phyloP scores from a whole-genome alignment of 495 filamentous ascomycete species.

The Daldinia vernicosa region DNA sequence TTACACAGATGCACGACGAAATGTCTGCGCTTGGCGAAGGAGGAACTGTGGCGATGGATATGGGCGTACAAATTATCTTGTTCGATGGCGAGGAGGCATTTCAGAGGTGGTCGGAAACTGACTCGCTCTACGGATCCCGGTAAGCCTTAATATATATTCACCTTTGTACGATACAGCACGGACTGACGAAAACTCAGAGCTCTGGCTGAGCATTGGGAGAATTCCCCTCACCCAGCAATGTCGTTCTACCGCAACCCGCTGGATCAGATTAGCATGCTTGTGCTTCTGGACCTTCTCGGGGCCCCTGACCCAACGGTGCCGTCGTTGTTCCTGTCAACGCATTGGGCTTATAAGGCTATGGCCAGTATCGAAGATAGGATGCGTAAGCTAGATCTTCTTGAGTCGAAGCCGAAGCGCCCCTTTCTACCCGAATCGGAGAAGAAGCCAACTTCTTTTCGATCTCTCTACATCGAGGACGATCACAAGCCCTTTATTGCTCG shows the following conservation, averaged over 20 bases:
- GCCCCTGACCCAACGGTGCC: slow-evolving; percentile 72
- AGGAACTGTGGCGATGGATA: slow-evolving; percentile 70
- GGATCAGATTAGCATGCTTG: slow-evolving; percentile 82
- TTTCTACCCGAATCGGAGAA: slow-evolving; percentile 66
- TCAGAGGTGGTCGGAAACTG: slow-evolving; percentile 73
- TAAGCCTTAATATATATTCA: slow-evolving; percentile 43
- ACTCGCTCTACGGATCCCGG: slow-evolving; percentile 89
- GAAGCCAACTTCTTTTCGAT: slow-evolving; percentile 54
- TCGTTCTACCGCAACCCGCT: slow-evolving; percentile 78
- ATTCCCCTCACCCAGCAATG: slow-evolving; percentile 68
- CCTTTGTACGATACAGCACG: not conserved
- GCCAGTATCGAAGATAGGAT: slow-evolving; percentile 75
- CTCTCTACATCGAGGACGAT: slow-evolving; percentile 76
- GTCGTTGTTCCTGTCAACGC: slow-evolving; percentile 85
- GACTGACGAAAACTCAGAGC: slow-evolving; percentile 56
- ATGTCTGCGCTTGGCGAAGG: slow-evolving; percentile 68
- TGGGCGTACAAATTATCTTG: slow-evolving; percentile 88
- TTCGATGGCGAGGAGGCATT: slow-evolving; percentile 97
- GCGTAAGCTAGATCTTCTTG: slow-evolving; percentile 56
- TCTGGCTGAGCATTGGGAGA: slow-evolving; percentile 79
- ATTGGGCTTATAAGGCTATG: slow-evolving; percentile 88
- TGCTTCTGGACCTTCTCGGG: slow-evolving; percentile 92
- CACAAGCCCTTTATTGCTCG: slow-evolving; percentile 87
- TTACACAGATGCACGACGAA: slow-evolving; percentile 81
- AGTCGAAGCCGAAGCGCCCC: slow-evolving; percentile 44